Evolutionary conservation across 768 basidiomycete species (phyloP).

Genomic region (Podaxis pistillaris): DNA sequence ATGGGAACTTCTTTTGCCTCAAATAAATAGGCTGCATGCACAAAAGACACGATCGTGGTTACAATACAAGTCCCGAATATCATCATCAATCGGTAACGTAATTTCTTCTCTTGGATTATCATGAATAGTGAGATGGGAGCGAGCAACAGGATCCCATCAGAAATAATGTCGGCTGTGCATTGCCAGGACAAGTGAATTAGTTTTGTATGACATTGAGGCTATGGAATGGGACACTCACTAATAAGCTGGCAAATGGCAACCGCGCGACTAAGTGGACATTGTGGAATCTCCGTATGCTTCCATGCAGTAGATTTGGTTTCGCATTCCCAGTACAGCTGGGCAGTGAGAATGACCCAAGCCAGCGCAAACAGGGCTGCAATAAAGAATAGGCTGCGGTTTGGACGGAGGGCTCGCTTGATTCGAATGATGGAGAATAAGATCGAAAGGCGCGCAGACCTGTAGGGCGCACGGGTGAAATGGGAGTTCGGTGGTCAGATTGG

Average conservation of each 20-base stretch:
- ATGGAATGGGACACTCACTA: not conserved
- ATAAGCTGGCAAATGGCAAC: slow-evolving; percentile 3
- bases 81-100: slow-evolving; percentile 41
- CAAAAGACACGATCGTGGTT: slow-evolving; percentile 43
- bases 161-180: slow-evolving; percentile 41
- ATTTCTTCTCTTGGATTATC: slow-evolving; percentile 34
- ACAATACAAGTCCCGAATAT: slow-evolving; percentile 55
- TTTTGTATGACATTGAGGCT: not conserved
- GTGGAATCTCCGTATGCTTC: not conserved
- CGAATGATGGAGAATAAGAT: slow-evolving; percentile 47
- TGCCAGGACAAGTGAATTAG: not conserved
- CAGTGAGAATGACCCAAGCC: slow-evolving; percentile 34
- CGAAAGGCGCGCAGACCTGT: slow-evolving; percentile 3
- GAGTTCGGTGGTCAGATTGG: not conserved
- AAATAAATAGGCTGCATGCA: slow-evolving; percentile 44
- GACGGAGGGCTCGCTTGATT: slow-evolving; percentile 33
- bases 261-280: not conserved
- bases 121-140: slow-evolving; percentile 45
- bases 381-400: slow-evolving; percentile 4
- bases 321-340: slow-evolving; percentile 47
- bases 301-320: slow-evolving; percentile 23
- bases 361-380: slow-evolving; percentile 30
- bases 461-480: too few species aligned
- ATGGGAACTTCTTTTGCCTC: slow-evolving; percentile 26
- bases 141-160: slow-evolving; percentile 43